These are phyloP conservation scores for Chalaropsis ovoidea DNA, from an alignment of 2,329 filamentous ascomycete species.

Conservation along the genomic window DNA sequence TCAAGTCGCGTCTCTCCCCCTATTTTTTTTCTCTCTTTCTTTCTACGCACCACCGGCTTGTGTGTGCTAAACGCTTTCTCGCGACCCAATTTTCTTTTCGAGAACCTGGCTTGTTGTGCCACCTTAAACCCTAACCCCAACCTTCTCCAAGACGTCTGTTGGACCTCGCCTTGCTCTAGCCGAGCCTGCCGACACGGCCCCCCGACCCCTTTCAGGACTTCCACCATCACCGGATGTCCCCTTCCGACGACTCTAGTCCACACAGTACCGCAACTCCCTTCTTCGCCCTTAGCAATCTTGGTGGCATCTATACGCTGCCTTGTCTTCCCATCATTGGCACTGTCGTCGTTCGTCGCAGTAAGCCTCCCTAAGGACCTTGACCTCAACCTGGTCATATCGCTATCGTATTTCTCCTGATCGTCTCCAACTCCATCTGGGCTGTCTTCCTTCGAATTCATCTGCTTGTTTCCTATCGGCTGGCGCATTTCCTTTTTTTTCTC, in stretches of 20 bases:
- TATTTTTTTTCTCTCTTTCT: neutral
- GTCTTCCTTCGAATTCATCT: neutral
- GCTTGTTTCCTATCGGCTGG: slow-evolving; percentile 5
- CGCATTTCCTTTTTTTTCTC: neutral
- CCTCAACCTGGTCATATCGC: neutral
- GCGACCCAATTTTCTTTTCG: neutral
- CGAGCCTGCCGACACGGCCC: neutral
- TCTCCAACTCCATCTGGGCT: neutral
- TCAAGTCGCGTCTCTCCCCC: neutral
- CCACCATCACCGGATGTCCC: slow-evolving; percentile 18
- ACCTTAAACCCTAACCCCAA: slow-evolving; percentile 19
- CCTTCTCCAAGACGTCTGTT: neutral
- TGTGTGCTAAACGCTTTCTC: neutral
- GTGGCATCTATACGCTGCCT: neutral
- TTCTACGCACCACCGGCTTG: neutral
- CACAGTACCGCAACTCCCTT: neutral
- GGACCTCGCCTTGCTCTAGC: neutral
- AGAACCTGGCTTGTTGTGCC: slow-evolving; percentile 9
- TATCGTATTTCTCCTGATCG: neutral
- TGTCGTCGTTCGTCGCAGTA: slow-evolving; percentile 11
- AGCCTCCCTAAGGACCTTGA: slow-evolving; percentile 20
- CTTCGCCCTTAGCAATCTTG: slow-evolving; percentile 1
- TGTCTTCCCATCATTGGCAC: slow-evolving; percentile 7
- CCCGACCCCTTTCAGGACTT: neutral
- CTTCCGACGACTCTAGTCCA: slow-evolving; percentile 3